Percentiles rank a stretch among this genome's conserved stretches.
Conservation (phyloP, 2,329 filamentous ascomycete species). For the Sporothrix pseudoabietina region DNA sequence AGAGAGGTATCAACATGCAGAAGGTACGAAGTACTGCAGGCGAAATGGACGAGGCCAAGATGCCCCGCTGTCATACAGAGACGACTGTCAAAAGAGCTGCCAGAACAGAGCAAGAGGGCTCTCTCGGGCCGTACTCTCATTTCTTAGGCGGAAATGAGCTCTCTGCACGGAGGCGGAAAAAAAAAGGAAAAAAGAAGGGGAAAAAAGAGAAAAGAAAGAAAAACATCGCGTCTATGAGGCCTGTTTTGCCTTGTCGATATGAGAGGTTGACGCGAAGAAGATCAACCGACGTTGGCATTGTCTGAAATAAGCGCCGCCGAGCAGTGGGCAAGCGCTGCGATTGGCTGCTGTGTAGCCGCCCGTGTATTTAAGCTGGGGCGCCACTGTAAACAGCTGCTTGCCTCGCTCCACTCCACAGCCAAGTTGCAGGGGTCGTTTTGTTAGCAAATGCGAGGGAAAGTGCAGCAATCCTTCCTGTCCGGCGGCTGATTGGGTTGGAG, state of each 20-base stretch:
- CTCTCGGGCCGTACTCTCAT: background rate
- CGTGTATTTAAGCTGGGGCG: conserved; percentile 26
- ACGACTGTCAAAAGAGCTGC: background rate
- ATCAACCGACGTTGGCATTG: conserved; percentile 29
- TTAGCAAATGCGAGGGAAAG: too few relatives aligned
- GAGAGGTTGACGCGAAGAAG: background rate
- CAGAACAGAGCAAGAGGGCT: background rate
- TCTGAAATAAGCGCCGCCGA: conserved; percentile 47
- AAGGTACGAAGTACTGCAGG: background rate
- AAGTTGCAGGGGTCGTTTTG: background rate
- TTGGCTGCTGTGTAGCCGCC: conserved; percentile 38
- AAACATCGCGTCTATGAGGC: background rate
- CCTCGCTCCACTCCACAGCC: background rate
- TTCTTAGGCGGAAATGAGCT: conserved; percentile 9
- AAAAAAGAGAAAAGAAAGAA: background rate
- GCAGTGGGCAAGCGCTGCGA: conserved; percentile 34
- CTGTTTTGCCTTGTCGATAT: background rate
- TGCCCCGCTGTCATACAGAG: background rate
- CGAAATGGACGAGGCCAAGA: conserved; percentile 6
- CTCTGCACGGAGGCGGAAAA: background rate
- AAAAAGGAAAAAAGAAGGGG: background rate
- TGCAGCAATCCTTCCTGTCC: conserved; percentile 13
- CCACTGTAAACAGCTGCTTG: background rate
- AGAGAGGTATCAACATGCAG: background rate
- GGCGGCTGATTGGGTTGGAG: conserved; percentile 24